Conservation (phyloP, 768 basidiomycete genomes). For the Lanmaoa rubissima region DNA sequence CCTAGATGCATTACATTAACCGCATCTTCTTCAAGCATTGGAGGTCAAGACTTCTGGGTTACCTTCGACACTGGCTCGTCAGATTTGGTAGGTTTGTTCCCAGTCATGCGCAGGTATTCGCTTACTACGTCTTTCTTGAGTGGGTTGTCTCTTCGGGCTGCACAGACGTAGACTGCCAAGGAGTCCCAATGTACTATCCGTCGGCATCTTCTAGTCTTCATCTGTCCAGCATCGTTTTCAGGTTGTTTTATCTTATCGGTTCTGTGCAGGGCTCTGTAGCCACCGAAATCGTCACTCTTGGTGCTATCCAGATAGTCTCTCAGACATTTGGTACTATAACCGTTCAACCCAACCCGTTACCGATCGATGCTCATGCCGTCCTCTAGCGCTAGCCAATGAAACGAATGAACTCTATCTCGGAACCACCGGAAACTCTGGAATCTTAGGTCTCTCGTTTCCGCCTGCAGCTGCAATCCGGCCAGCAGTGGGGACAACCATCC, state of each 20-base stretch:
- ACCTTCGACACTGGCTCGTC: constrained; percentile 59
- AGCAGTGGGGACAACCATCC: constrained; percentile 43
- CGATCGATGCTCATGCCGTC: not conserved
- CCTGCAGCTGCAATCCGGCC: constrained; percentile 44
- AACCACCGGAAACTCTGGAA: constrained; percentile 50
- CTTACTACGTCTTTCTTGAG: constrained; percentile 26
- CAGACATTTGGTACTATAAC: constrained; percentile 46
- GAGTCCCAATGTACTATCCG: constrained; percentile 41
- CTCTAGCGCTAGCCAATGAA: constrained; percentile 44
- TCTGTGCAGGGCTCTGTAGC: constrained; percentile 51
- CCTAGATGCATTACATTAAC: not conserved
- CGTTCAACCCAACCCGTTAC: not conserved
- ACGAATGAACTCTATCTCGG: constrained; percentile 44
- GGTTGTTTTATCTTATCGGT: constrained; percentile 51
- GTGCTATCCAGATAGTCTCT: constrained; percentile 41
- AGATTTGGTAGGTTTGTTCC: constrained; percentile 41
- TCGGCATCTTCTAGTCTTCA: constrained; percentile 31
- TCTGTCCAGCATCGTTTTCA: constrained; percentile 38
- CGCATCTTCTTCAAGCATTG: constrained; percentile 34
- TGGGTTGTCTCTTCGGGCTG: constrained; percentile 55
- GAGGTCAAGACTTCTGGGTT: constrained; percentile 42
- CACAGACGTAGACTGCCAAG: constrained; percentile 41
- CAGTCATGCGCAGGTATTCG: not conserved
- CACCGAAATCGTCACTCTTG: constrained; percentile 46
- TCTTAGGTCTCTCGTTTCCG: constrained; percentile 54